Evolutionary conservation across 164 flowering plant species (phyloP).

Genomic region (Pachysandra terminalis): DNA sequence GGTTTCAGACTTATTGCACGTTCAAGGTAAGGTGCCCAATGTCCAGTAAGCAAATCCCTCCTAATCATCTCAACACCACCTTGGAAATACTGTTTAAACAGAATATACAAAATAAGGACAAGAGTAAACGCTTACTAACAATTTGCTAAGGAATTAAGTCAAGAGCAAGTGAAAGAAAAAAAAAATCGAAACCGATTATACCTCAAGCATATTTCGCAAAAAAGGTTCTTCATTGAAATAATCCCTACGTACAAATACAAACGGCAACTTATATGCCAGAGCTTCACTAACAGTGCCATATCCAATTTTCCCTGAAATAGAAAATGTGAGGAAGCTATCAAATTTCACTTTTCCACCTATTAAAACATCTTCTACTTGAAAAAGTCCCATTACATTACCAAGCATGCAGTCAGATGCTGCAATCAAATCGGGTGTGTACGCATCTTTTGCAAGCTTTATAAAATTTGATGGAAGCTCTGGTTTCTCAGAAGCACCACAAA

Average conservation of each 20-base stretch:
- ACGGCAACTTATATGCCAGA: constrained; percentile 84
- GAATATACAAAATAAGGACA: background rate
- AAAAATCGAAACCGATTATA: constrained; percentile 14
- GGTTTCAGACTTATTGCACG: constrained; percentile 86
- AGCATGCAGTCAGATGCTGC: constrained; percentile 99
- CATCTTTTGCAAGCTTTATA: constrained; percentile 81
- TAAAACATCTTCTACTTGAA: background rate
- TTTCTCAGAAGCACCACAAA: constrained; percentile 87
- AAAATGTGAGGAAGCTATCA: background rate
- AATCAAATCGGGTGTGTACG: constrained; percentile 87
- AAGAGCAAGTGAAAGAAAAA: constrained; percentile 1
- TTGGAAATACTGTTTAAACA: constrained; percentile 59
- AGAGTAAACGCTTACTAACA: constrained; percentile 5
- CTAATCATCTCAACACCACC: constrained; percentile 98
- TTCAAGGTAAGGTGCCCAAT: constrained; percentile 91
- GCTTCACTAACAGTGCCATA: constrained; percentile 98
- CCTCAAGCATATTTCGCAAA: constrained; percentile 98
- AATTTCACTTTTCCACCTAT: background rate
- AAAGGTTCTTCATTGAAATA: constrained; percentile 98
- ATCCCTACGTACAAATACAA: constrained; percentile 94
- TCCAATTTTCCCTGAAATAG: constrained; percentile 85
- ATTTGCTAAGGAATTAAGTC: constrained; percentile 2
- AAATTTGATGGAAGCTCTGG: constrained; percentile 88
- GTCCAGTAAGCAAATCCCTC: constrained; percentile 89
- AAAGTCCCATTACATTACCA: constrained; percentile 37